Evolutionary conservation across 2,329 filamentous ascomycete genomes (phyloP).

Genomic region (Exophiala phaeomuriformis): DNA sequence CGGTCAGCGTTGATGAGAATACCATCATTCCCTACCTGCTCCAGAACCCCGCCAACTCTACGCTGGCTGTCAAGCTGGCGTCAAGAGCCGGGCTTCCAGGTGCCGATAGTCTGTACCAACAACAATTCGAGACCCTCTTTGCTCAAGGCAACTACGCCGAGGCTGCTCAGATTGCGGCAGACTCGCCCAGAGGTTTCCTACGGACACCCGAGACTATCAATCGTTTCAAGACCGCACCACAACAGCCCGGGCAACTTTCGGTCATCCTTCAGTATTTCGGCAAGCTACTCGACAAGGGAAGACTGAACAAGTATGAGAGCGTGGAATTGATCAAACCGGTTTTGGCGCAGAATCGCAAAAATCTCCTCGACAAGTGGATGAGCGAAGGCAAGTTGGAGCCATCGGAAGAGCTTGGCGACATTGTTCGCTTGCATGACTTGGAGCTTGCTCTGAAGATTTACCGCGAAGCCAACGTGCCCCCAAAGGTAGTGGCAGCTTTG

Average conservation of each 20-base stretch:
- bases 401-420: conserved; percentile 92
- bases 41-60: conserved; percentile 88
- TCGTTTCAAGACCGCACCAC: conserved; percentile 80
- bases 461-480: conserved; percentile 77
- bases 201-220: conserved; percentile 93
- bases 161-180: conserved; percentile 91
- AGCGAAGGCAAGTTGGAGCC: conserved; percentile 91
- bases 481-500: conserved; percentile 92
- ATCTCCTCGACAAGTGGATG: conserved; percentile 96
- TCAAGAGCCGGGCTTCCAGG: conserved; percentile 89
- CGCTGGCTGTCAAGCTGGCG: conserved; percentile 91
- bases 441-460: conserved; percentile 84
- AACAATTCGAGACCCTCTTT: conserved; percentile 87
- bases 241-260: conserved; percentile 69
- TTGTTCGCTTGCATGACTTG: conserved; percentile 82
- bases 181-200: conserved; percentile 91
- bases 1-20: conserved; percentile 85
- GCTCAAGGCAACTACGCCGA: conserved; percentile 71
- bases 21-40: conserved; percentile 91
- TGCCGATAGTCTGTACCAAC: conserved; percentile 84
- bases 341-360: conserved; percentile 85
- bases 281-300: conserved; percentile 91
- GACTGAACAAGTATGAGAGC: conserved; percentile 86
- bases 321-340: conserved; percentile 90
- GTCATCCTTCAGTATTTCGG: conserved; percentile 96